Base-by-base conservation (phyloP, 495 filamentous ascomycete species). In the Penicillium desertorum region DNA sequence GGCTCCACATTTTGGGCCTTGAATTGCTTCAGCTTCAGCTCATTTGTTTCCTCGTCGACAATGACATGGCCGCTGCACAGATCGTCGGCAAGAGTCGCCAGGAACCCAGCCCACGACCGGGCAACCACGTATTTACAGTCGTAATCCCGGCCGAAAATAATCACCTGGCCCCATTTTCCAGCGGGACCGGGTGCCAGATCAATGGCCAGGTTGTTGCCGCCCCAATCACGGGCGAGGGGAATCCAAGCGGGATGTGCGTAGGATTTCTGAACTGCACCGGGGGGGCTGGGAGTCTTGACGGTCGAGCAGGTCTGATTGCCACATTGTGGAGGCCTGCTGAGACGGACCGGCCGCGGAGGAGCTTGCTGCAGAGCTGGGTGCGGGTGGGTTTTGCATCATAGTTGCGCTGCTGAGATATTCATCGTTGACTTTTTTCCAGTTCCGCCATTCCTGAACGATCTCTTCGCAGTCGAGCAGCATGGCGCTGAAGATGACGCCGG, bases 381-480 rank as follows among this genome's bases (percentile, higher is more conserved):
- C 11, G 82, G 87, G 27, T 3, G n/a, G 49, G 76, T 76, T 10
- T 46, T 82, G 80, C 51, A 76, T 75, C 49, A 81, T 73, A 12
- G 80, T 63, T 0, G 82, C 79, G 47, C 80, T 74, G 19, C 79
- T 78, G 44, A 98, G 79, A 65, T 88, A 96, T 67, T 97, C 91
- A 50, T 89, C 84, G 70, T 96, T 95, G 57, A 99, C 94, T 55
- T 82, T 85, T 62, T 88, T 86, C 94, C 94, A 99, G 67, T 96
- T 96, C 60, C 87, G 87, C 89, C 94, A 98, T 72, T 99, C 94
- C 72, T 96, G 89, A 7, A 98, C 86, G 51, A 99, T 96, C 71
- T 99, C 94, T 69, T 99, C 94, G 69, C 94, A 99, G 66, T 99
- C 94, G 45, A 99, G 82, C 44, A 98, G 78, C 94, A 99, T 99